Evolutionary conservation across 345 rosid species (phyloP), one percentile per base, ranked within the genome.

Genomic region (Eucalyptus marginata): DNA sequence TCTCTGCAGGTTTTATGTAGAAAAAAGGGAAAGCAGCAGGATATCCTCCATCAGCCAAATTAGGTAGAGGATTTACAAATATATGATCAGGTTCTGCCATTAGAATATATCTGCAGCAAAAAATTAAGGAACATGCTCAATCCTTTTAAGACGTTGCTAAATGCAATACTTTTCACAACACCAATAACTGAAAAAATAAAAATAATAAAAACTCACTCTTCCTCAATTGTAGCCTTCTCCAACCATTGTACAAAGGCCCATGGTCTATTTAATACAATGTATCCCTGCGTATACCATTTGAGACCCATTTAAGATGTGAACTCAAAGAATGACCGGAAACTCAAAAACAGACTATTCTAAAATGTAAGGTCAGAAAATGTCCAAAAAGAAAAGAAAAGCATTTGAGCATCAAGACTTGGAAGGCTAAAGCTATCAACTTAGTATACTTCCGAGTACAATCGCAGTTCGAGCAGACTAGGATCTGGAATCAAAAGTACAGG

Each of bases 191-290:
- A 86, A 86, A 85, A 85, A 81, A 40, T 10, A 36, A 17, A 71
- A 66, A 66, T 52, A 62, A 29, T 2, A 44, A 66, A 68, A 62
- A 87, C 98, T 94, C 94, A 98, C 99, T 98, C 99, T 95, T 98
- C 99, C 90, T 94, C 94, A 59, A 98, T 97, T 56, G 95, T 93
- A 89, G 99, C 96, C 91, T 95, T 98, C 90, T 95, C 97, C 91
- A 98, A 95, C 99, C 99, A 96, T 86, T 96, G 99, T 87, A 96
- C 99, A 87, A 97, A 98, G 14, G 99, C 99, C 97, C 99, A 98
- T 27, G 99, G 99, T 91, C 99, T 95, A 90, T 98, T 97, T 89
- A 98, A 94, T 90, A 98, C 99, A 88, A 98, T 93, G 91, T 97
- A 98, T 50, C 99, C 99, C 99, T 98, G 96, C 20, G 87, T 5